These are phyloP conservation scores for Cadophora luteo-olivacea DNA, from an alignment of 2,329 filamentous ascomycete species.

Conservation along the genomic window DNA sequence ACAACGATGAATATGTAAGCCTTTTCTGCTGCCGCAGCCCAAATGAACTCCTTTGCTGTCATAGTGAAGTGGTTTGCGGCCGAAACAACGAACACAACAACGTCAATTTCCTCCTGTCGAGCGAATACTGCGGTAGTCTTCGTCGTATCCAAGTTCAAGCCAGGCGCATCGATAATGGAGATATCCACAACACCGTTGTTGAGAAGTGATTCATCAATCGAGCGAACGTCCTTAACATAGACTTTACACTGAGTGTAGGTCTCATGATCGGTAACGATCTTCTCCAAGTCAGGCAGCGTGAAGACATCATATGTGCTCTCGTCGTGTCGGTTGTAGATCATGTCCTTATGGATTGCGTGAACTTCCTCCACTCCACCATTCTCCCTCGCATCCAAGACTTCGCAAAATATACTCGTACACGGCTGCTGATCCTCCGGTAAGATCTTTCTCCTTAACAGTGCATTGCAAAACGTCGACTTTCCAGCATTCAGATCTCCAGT, in stretches of 20 bases:
- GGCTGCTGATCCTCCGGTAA: constrained; percentile 97
- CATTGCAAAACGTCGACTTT: constrained; percentile 99
- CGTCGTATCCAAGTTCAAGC: constrained; percentile 92
- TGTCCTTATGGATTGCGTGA: constrained; percentile 87
- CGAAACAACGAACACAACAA: constrained; percentile 97
- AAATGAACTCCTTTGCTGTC: constrained; percentile 97
- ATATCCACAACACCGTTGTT: constrained; percentile 99
- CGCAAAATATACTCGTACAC: constrained; percentile 98
- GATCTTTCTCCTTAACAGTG: constrained; percentile 89
- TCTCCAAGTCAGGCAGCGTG: constrained; percentile 77
- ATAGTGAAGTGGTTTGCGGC: constrained; percentile 98
- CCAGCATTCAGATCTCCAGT: constrained; percentile 97
- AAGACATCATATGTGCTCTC: constrained; percentile 95
- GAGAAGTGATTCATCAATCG: constrained; percentile 89
- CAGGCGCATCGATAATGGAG: constrained; percentile 94
- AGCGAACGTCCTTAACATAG: constrained; percentile 88
- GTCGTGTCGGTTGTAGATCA: constrained; percentile 83
- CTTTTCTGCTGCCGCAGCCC: constrained; percentile 93
- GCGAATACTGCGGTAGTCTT: constrained; percentile 98
- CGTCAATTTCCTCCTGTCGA: constrained; percentile 96
- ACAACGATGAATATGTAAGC: constrained; percentile 99
- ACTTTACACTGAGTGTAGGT: constrained; percentile 95
- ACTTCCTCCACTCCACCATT: constrained; percentile 94
- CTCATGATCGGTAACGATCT: constrained; percentile 87
- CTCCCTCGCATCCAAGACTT: constrained; percentile 90